Evolutionary conservation across 306 rosid species (phyloP).

Genomic region (Cotoneaster glaucophyllus): DNA sequence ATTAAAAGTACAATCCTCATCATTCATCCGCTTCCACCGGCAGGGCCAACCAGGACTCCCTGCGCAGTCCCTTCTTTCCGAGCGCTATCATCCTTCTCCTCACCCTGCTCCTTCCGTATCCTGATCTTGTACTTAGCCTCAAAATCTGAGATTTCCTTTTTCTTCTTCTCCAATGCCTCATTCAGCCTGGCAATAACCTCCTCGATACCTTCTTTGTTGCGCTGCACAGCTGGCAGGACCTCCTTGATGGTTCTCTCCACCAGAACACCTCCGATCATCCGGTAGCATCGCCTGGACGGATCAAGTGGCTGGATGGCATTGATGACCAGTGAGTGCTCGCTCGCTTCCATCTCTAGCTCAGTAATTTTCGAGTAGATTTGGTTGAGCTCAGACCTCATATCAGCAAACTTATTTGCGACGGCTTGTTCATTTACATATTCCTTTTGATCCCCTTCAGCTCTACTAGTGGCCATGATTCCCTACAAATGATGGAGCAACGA

Average conservation of each 20-base stretch:
- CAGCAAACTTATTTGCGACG: conserved; percentile 73
- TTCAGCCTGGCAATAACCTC: conserved; percentile 80
- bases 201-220: conserved; percentile 86
- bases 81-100: conserved; percentile 56
- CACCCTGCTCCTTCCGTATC: conserved; percentile 64
- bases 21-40: conserved; percentile 51
- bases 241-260: conserved; percentile 96
- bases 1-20: not conserved
- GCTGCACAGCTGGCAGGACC: conserved; percentile 90
- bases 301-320: conserved; percentile 90
- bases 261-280: conserved; percentile 96
- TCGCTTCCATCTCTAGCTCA: conserved; percentile 91
- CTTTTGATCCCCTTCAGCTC: conserved; percentile 45
- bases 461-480: conserved; percentile 62
- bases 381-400: conserved; percentile 85
- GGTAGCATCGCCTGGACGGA: conserved; percentile 78
- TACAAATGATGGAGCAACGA: not conserved
- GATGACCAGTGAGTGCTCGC: conserved; percentile 79
- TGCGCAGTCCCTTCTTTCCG: conserved; percentile 89
- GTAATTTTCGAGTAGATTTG: conserved; percentile 91
- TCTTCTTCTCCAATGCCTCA: conserved; percentile 83
- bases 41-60: conserved; percentile 95
- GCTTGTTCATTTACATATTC: conserved; percentile 86
- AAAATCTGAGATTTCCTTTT: conserved; percentile 77
- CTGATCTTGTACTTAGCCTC: conserved; percentile 86